phyloP scores from a whole-genome alignment of 805 yeast genomes.

The Nakazawaea wickerhamii region DNA sequence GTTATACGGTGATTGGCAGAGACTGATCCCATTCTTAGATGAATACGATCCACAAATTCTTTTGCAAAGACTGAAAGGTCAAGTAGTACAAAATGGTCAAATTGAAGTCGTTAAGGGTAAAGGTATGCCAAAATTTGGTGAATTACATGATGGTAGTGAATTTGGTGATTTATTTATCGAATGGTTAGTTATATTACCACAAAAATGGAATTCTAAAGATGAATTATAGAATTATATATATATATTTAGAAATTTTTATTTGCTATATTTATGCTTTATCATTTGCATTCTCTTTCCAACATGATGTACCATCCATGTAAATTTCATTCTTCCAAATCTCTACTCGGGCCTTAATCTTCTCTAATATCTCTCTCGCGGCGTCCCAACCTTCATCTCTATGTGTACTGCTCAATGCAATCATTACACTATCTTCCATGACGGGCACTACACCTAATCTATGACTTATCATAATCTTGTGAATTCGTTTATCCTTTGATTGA shows the following conservation, averaged over 20 bases:
- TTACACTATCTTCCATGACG: constrained; percentile 39
- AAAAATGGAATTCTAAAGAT: constrained; percentile 22
- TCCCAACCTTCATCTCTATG: constrained; percentile 46
- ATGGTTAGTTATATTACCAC: constrained; percentile 41
- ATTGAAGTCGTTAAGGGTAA: constrained; percentile 64
- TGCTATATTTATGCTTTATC: not conserved
- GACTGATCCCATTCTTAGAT: constrained; percentile 65
- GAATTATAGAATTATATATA: constrained; percentile 4
- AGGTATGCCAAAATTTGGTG: constrained; percentile 71
- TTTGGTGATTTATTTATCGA: constrained; percentile 50
- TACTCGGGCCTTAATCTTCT: constrained; percentile 35
- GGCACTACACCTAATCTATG: constrained; percentile 47
- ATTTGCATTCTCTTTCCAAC: constrained; percentile 38
- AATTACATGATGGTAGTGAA: constrained; percentile 42
- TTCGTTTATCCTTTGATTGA: constrained; percentile 15
- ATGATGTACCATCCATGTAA: constrained; percentile 33
- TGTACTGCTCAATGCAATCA: constrained; percentile 37
- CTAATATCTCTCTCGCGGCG: constrained; percentile 39
- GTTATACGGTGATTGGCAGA: constrained; percentile 71
- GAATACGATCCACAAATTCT: constrained; percentile 39
- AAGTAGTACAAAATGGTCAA: constrained; percentile 56
- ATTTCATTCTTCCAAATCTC: constrained; percentile 50
- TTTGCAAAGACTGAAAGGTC: constrained; percentile 47
- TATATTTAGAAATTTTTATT: not conserved
- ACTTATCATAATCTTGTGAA: constrained; percentile 33